Percentiles rank a stretch among this genome's conserved stretches.
Evolutionary conservation across 2,329 filamentous ascomycete genomes (phyloP).

Genomic region (Chlorencoelia australis): DNA sequence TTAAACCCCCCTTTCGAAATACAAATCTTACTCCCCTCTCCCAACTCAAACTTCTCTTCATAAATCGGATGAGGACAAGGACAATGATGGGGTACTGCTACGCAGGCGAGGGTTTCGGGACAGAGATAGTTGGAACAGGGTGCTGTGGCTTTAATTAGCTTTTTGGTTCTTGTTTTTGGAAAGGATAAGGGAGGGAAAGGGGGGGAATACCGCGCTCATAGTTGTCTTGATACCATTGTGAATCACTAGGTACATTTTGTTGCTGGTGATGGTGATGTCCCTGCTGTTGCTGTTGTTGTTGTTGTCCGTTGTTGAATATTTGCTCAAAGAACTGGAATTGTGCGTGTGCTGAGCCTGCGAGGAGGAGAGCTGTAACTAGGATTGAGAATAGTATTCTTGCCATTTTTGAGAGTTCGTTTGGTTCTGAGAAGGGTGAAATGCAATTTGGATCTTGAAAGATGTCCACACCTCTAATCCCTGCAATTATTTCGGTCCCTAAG

Average conservation of each 20-base stretch:
- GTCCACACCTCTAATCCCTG: background rate
- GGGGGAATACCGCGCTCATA: slow-evolving; percentile 53
- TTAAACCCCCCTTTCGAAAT: slow-evolving; percentile 67
- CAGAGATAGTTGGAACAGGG: slow-evolving; percentile 90
- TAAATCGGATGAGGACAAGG: slow-evolving; percentile 73
- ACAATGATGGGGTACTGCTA: slow-evolving; percentile 94
- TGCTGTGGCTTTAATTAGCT: slow-evolving; percentile 37
- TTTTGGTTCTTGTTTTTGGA: background rate
- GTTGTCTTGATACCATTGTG: slow-evolving; percentile 63
- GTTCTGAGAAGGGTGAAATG: background rate
- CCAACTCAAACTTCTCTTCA: slow-evolving; percentile 69
- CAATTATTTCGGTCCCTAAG: slow-evolving; percentile 8
- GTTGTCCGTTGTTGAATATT: slow-evolving; percentile 68
- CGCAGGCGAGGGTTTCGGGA: slow-evolving; percentile 87
- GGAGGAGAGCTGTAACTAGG: slow-evolving; percentile 41
- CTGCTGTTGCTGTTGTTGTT: slow-evolving; percentile 33
- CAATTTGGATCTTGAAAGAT: slow-evolving; percentile 7
- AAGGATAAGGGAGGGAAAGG: background rate
- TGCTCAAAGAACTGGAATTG: slow-evolving; percentile 98
- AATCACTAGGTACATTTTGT: slow-evolving; percentile 79
- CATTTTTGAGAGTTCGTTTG: slow-evolving; percentile 13
- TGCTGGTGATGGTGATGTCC: slow-evolving; percentile 38
- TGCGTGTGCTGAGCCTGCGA: slow-evolving; percentile 50
- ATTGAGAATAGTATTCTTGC: slow-evolving; percentile 25
- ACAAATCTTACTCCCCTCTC: slow-evolving; percentile 63